Conservation (phyloP, 257 asterid species). For the Handroanthus guayacan region DNA sequence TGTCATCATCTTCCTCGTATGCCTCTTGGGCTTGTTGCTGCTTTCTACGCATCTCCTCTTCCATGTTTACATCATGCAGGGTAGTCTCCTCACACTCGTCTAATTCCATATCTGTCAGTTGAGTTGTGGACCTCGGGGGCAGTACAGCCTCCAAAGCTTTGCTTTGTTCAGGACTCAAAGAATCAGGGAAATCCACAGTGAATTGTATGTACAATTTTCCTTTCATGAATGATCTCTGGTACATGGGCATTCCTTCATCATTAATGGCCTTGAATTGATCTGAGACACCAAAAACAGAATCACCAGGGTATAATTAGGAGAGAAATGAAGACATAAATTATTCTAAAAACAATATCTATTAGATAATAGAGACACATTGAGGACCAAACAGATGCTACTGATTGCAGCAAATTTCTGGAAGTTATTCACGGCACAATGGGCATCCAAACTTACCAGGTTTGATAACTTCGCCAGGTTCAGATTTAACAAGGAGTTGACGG, state of each 20-base stretch:
- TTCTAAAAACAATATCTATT: background rate
- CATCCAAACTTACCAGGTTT: slow-evolving; percentile 67
- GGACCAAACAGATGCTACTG: background rate
- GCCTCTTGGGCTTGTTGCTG: slow-evolving; percentile 61
- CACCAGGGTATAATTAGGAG: background rate
- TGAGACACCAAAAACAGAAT: slow-evolving; percentile 34
- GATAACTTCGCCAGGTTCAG: slow-evolving; percentile 90
- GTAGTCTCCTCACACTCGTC: slow-evolving; percentile 67
- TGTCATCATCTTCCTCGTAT: slow-evolving; percentile 58
- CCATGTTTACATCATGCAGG: slow-evolving; percentile 57
- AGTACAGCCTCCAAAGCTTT: slow-evolving; percentile 62
- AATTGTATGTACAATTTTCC: slow-evolving; percentile 82
- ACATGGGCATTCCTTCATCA: slow-evolving; percentile 95
- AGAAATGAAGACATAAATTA: background rate
- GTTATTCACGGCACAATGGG: background rate
- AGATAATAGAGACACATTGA: background rate
- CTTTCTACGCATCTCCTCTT: slow-evolving; percentile 61
- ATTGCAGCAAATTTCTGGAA: background rate
- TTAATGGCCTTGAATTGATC: slow-evolving; percentile 87
- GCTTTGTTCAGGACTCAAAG: slow-evolving; percentile 63
- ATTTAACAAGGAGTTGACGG: slow-evolving; percentile 86
- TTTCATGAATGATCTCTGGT: slow-evolving; percentile 82
- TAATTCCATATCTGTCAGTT: slow-evolving; percentile 47
- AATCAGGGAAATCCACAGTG: slow-evolving; percentile 78
- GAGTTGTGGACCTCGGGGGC: slow-evolving; percentile 44